Base-by-base conservation (phyloP, 108 stramenopile genomes). In the Nitzschia palea region DNA sequence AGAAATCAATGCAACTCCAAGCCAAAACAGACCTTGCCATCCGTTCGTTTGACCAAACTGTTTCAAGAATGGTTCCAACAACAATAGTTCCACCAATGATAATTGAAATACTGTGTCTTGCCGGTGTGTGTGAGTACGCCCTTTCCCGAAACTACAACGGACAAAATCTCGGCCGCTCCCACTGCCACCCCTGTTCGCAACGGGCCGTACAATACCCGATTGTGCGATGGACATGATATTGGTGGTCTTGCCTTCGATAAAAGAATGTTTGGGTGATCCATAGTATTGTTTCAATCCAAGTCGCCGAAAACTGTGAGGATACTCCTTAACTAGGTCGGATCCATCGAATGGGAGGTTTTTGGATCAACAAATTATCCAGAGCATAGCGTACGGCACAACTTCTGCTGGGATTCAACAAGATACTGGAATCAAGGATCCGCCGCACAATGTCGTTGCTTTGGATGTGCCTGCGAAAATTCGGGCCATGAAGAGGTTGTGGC, bases 61-160 rank as follows among this genome's bases (percentile, higher is more conserved):
- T 3, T 15, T 83, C 86, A 12, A 87, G 54, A 10, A 82, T 34
- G 22, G 73, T 61, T 10, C 86, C 86, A 57, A 87, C 81, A 55
- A 87, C 40, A 31, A 87, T 83, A 0, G 71, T 73, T 0, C 86
- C 86, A 25, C 86, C 86, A 44, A 87, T 82, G 17, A 83, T 73
- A 29, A 80, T 79, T 1, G 88, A 85, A 65, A 89, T 86, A 18
- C 67, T 54, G 60, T 89, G 80, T 18, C 65, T 75, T 5, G 85
- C 88, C 3, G 56, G 85, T n/a, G n/a, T n/a, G n/a, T n/a, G n/a
- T n/a, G n/a, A n/a, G n/a, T 20, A 89, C 88, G 20, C 88, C 88
- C 72, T 84, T 73, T n/a, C 86, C 78, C 9, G 35, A 57, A 2
- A 87, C 81, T 35, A 70, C 30, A 42, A 87, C 84, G 28, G 68